phyloP scores from a whole-genome alignment of 495 filamentous ascomycete species.

The Hypoxylon intermedium region DNA sequence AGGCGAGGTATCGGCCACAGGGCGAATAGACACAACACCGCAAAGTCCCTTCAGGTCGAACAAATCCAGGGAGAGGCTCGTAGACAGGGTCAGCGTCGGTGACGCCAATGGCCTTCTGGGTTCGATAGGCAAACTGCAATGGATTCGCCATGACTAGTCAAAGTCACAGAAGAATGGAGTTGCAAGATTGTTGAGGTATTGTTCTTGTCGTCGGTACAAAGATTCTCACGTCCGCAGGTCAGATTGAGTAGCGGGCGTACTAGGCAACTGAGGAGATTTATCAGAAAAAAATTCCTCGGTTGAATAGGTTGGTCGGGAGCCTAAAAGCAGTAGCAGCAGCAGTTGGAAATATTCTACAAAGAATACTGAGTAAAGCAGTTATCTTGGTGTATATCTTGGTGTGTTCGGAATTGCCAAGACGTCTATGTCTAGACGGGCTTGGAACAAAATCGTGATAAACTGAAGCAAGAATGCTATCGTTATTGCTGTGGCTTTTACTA shows the following conservation, averaged over 20 bases:
- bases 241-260: constrained; percentile 1
- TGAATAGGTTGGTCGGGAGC: constrained; percentile 2
- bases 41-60: constrained; percentile 88
- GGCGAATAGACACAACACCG: constrained; percentile 95
- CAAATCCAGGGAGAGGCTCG: constrained; percentile 82
- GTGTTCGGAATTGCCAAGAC: constrained; percentile 20
- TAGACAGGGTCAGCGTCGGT: constrained; percentile 90
- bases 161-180: constrained; percentile 67
- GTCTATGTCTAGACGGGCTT: no score
- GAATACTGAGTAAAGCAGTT: constrained; percentile 11
- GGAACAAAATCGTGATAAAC: constrained; percentile 11
- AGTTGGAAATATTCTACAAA: constrained; percentile 4
- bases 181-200: constrained; percentile 29
- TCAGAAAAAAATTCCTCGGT: constrained; percentile 33
- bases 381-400: no score
- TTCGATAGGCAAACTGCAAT: constrained; percentile 93
- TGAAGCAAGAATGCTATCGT: constrained; percentile 9
- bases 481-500: no score
- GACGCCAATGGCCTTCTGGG: constrained; percentile 93
- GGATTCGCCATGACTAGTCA: constrained; percentile 87
- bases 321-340: not conserved
- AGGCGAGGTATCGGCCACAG: constrained; percentile 93
- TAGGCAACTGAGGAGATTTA: constrained; percentile 28
- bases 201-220: constrained; percentile 38
- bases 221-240: constrained; percentile 31